Conservation (phyloP, 768 basidiomycete genomes). For the Ramaria sp. region DNA sequence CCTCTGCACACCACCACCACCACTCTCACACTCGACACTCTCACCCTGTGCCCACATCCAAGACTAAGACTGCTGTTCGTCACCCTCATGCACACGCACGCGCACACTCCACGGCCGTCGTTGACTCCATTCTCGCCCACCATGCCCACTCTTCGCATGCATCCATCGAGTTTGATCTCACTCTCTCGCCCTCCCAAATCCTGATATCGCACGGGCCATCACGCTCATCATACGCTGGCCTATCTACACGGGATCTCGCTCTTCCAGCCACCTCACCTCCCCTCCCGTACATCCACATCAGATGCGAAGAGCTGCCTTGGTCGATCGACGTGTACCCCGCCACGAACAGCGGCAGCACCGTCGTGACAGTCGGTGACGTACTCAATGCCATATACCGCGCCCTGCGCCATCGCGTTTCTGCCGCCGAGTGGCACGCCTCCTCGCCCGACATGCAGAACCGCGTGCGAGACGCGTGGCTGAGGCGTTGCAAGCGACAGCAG, state of each 20-base stretch:
- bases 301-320: conserved; percentile 9
- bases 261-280: conserved; percentile 5
- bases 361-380: conserved; percentile 13
- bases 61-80: neutral
- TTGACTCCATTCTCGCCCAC: conserved; percentile 5
- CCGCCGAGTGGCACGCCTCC: conserved; percentile 6
- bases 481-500: conserved; percentile 9
- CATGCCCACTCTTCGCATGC: neutral
- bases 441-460: neutral
- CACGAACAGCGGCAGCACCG: neutral
- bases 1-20: neutral
- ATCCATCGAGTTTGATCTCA: conserved; percentile 5
- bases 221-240: neutral
- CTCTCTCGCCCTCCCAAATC: conserved; percentile 4
- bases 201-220: neutral
- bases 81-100: neutral
- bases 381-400: conserved; percentile 6
- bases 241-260: neutral
- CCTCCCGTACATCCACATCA: neutral
- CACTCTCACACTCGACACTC: neutral
- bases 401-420: conserved; percentile 1
- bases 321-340: conserved; percentile 3
- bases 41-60: neutral
- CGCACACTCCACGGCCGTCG: neutral
- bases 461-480: conserved; percentile 5